Evolutionary conservation across 768 basidiomycete species (phyloP).

Genomic region (Macrolepiota dolichaula): DNA sequence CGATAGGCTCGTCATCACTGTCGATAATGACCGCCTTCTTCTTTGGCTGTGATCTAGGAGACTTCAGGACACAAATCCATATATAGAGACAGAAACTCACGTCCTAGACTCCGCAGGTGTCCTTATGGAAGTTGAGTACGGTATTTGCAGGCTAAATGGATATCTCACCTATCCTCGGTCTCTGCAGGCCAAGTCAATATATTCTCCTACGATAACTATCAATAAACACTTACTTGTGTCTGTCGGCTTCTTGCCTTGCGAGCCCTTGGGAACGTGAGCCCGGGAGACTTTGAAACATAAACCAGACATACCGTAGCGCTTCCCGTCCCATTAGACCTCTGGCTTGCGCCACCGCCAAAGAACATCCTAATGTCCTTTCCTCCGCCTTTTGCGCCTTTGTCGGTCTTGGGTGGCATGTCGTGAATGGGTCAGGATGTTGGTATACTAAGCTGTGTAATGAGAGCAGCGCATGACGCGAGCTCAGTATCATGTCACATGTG

Average conservation of each 20-base stretch:
- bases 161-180: constrained; percentile 1
- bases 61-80: background rate
- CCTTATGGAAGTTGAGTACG: background rate
- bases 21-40: constrained; percentile 17
- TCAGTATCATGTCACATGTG: background rate
- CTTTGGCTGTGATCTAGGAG: constrained; percentile 6
- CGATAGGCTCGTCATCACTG: constrained; percentile 28
- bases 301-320: background rate
- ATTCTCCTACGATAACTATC: no score
- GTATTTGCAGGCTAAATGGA: background rate
- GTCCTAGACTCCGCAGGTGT: background rate
- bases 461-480: background rate
- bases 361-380: constrained; percentile 39
- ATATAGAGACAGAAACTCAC: background rate
- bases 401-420: constrained; percentile 12
- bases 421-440: background rate
- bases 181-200: background rate
- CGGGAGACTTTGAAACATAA: background rate
- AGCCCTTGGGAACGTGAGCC: background rate
- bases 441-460: background rate
- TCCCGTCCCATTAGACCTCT: constrained; percentile 7
- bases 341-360: constrained; percentile 23
- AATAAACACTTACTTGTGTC: background rate
- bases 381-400: constrained; percentile 16
- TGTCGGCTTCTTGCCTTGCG: background rate